Evolutionary conservation across 805 yeast species (phyloP).

Genomic region (Yarrowia sp.): DNA sequence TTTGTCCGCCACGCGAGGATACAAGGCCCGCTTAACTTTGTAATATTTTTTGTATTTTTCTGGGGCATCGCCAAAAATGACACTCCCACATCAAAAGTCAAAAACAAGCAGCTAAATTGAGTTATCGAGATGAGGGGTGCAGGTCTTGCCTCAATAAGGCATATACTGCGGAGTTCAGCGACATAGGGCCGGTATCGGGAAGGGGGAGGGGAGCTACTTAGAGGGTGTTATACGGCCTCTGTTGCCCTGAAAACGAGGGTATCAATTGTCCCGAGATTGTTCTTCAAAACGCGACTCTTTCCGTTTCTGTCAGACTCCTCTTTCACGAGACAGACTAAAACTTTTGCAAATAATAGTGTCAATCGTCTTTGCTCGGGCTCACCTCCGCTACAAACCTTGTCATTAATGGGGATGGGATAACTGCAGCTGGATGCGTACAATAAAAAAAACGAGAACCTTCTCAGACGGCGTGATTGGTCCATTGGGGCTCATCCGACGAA

Average conservation of each 20-base stretch:
- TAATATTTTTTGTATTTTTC: background rate
- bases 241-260: background rate
- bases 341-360: background rate
- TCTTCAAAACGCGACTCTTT: background rate
- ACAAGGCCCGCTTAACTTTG: background rate
- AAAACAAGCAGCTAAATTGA: background rate
- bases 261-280: background rate
- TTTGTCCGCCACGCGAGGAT: background rate
- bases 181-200: conserved; percentile 19
- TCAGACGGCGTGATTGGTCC: background rate
- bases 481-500: background rate
- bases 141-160: background rate
- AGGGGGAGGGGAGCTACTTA: background rate
- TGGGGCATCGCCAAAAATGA: conserved; percentile 14
- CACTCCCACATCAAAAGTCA: background rate
- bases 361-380: background rate
- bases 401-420: background rate
- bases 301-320: background rate
- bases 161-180: background rate
- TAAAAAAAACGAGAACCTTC: background rate
- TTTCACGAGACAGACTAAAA: background rate
- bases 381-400: background rate
- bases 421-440: background rate
- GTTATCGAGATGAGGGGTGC: conserved; percentile 25
- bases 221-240: background rate